phyloP scores from a whole-genome alignment of 208 protist genomes.

The Acanthamoeba royreba region DNA sequence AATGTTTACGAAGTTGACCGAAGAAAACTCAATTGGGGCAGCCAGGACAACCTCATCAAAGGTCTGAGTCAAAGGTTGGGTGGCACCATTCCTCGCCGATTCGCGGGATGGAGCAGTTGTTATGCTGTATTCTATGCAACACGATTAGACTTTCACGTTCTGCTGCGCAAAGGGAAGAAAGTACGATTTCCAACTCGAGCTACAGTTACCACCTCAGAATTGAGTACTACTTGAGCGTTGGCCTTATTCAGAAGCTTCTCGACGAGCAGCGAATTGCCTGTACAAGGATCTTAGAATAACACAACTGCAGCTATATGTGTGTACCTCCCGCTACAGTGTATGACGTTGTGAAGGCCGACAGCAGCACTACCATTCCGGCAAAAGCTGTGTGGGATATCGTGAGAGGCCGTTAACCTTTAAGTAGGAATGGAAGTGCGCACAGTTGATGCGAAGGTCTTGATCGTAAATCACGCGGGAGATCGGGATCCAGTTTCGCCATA shows the following conservation, averaged over 20 bases:
- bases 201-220: not conserved
- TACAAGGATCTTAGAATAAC: no score
- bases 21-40: not conserved
- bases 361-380: not conserved
- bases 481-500: not conserved
- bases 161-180: no score
- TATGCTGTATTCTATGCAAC: not conserved
- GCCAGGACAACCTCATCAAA: not conserved
- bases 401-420: not conserved
- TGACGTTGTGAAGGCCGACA: not conserved
- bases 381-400: no score
- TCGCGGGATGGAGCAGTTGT: no score
- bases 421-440: not conserved
- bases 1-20: not conserved
- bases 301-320: not conserved
- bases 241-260: not conserved
- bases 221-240: not conserved
- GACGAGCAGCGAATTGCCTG: not conserved
- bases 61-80: not conserved
- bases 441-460: not conserved
- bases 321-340: not conserved
- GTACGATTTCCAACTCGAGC: not conserved
- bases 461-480: slow-evolving; percentile 18
- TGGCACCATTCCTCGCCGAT: no score
- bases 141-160: not conserved